Percentiles rank a stretch among this genome's conserved stretches.
Evolutionary conservation across 371 early-diverging fungal species (phyloP).

Genomic region (Blakeslea trispora): DNA sequence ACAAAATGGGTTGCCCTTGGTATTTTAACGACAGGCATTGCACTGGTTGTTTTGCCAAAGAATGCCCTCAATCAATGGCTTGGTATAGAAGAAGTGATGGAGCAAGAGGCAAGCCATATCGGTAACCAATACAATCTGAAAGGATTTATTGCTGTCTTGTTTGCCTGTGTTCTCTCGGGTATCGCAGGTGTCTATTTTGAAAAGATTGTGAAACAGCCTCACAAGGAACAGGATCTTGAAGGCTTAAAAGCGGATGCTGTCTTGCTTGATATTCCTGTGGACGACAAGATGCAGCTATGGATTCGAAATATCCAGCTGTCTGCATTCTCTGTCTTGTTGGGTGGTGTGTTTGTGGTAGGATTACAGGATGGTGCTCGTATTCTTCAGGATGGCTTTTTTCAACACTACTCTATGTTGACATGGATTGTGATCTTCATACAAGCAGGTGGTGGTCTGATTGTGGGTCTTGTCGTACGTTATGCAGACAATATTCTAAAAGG

Average conservation of each 20-base stretch:
- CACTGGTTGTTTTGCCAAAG: slow-evolving; percentile 73
- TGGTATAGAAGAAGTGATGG: background rate
- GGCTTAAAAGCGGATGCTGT: background rate
- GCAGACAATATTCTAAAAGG: slow-evolving; percentile 96
- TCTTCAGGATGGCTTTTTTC: slow-evolving; percentile 77
- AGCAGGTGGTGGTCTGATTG: slow-evolving; percentile 88
- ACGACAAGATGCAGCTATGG: slow-evolving; percentile 59
- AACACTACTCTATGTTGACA: slow-evolving; percentile 77
- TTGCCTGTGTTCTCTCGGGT: slow-evolving; percentile 91
- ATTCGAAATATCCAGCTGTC: slow-evolving; percentile 85
- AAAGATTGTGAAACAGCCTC: slow-evolving; percentile 80
- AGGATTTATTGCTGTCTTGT: slow-evolving; percentile 65
- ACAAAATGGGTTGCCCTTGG: slow-evolving; percentile 81
- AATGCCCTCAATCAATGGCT: slow-evolving; percentile 4
- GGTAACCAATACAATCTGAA: slow-evolving; percentile 47
- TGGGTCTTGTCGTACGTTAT: slow-evolving; percentile 90
- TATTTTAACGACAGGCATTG: slow-evolving; percentile 81
- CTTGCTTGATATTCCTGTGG: background rate
- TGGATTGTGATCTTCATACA: slow-evolving; percentile 78
- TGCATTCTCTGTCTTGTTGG: slow-evolving; percentile 65
- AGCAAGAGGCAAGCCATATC: slow-evolving; percentile 1
- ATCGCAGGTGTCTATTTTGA: slow-evolving; percentile 96
- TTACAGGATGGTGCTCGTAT: slow-evolving; percentile 64
- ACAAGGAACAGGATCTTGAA: background rate
- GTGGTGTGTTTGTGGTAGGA: slow-evolving; percentile 59